Conservation (phyloP, 2,329 filamentous ascomycete species). For the Cordyceps tenuipes region DNA sequence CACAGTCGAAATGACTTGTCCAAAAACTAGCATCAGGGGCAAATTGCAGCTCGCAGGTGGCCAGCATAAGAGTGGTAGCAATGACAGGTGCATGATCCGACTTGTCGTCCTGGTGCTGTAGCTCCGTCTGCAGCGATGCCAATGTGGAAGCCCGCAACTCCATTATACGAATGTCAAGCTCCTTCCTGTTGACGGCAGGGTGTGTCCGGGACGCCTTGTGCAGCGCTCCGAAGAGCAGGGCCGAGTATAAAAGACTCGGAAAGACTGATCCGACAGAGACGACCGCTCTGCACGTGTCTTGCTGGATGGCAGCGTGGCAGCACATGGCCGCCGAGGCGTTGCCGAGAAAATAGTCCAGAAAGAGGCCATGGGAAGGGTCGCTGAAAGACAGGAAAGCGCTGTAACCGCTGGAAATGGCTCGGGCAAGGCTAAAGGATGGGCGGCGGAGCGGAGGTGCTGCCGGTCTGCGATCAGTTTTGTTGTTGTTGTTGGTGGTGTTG, state of each 20-base stretch:
- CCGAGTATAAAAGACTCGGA: conserved; percentile 4
- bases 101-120: not conserved
- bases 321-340: not conserved
- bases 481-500: conserved; percentile 13
- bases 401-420: not conserved
- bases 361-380: not conserved
- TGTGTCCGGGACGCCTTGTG: not conserved
- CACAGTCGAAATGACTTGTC: conserved; percentile 8
- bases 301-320: conserved; percentile 4
- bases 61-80: conserved; percentile 6
- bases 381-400: not conserved
- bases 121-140: not conserved
- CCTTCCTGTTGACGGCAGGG: not conserved
- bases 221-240: not conserved
- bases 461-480: not conserved
- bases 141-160: conserved; percentile 2
- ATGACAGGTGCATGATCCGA: not conserved
- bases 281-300: conserved; percentile 6
- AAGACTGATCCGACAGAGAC: conserved; percentile 7
- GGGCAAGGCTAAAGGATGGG: not conserved
- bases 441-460: not conserved
- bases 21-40: not conserved
- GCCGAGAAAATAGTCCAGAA: not conserved
- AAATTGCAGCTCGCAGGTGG: conserved; percentile 8
- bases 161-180: not conserved